A percentile compares a stretch with the other conserved stretches of the same genome.
Conservation (phyloP, 129 eudicot species). For the Artemisia argyi region DNA sequence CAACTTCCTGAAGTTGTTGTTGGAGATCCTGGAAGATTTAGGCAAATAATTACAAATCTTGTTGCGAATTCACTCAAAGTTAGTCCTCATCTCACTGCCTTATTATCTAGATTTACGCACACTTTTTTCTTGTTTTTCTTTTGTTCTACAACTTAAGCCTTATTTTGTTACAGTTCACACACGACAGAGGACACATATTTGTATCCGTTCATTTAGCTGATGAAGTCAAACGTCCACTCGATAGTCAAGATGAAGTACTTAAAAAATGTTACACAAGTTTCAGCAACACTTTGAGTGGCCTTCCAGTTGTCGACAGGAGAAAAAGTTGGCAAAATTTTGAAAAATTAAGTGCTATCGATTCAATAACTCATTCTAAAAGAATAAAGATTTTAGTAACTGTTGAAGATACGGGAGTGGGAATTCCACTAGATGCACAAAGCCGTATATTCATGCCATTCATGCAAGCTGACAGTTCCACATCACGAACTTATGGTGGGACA, state of each 20-base stretch:
- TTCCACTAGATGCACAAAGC: constrained; percentile 69
- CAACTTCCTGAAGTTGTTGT: constrained; percentile 76
- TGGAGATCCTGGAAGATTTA: constrained; percentile 86
- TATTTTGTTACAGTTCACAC: constrained; percentile 60
- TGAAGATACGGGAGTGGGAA: constrained; percentile 93
- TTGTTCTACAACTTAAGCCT: background rate
- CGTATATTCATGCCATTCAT: constrained; percentile 85
- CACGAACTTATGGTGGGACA: constrained; percentile 87
- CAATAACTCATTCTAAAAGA: constrained; percentile 30
- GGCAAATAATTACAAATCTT: constrained; percentile 83
- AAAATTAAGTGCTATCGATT: constrained; percentile 32
- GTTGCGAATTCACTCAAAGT: constrained; percentile 93
- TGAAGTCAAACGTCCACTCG: constrained; percentile 50
- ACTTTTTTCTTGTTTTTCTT: background rate
- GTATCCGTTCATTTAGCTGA: constrained; percentile 79
- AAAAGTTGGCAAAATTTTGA: constrained; percentile 64
- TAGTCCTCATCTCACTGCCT: constrained; percentile 23
- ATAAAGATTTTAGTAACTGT: constrained; percentile 67
- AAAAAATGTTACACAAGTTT: constrained; percentile 33
- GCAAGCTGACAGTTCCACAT: constrained; percentile 95
- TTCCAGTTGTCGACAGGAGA: constrained; percentile 66
- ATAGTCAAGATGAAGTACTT: constrained; percentile 61
- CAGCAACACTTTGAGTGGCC: constrained; percentile 65
- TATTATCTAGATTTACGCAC: background rate
- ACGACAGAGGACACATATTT: constrained; percentile 81